Conservation (phyloP, 2,329 filamentous ascomycete species). For the Penicillium sp. region DNA sequence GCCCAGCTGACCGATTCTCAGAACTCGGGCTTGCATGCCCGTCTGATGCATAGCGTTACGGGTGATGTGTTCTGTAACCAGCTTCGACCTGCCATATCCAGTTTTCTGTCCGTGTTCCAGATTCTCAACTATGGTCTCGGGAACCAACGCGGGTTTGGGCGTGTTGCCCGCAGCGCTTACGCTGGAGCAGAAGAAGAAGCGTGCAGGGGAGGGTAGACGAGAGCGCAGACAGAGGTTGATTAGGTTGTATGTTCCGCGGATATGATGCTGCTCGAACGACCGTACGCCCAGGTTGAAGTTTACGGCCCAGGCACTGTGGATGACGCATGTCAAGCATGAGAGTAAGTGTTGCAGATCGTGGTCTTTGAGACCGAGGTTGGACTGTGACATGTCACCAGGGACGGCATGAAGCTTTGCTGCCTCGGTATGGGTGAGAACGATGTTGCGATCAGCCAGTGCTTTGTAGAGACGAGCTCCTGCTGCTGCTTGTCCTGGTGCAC, state of each 20-base stretch:
- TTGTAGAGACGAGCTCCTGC: slow-evolving; percentile 46
- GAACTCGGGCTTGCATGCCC: slow-evolving; percentile 28
- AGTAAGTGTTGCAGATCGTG: slow-evolving; percentile 43
- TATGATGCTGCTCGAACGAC: slow-evolving; percentile 56
- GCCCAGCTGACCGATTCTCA: slow-evolving; percentile 38
- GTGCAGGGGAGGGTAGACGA: slow-evolving; percentile 29
- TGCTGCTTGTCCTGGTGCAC: slow-evolving; percentile 41
- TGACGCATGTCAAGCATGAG: slow-evolving; percentile 49
- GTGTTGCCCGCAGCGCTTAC: slow-evolving; percentile 45
- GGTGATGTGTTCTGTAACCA: slow-evolving; percentile 39
- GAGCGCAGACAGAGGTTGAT: slow-evolving; percentile 42
- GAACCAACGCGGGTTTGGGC: slow-evolving; percentile 28
- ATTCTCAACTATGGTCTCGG: slow-evolving; percentile 36
- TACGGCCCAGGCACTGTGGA: slow-evolving; percentile 65
- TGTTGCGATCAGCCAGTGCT: slow-evolving; percentile 41
- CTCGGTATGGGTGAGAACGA: slow-evolving; percentile 19
- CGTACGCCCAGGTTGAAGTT: slow-evolving; percentile 60
- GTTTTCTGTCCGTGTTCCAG: slow-evolving; percentile 42
- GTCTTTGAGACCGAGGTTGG: slow-evolving; percentile 49
- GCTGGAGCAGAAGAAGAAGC: slow-evolving; percentile 53
- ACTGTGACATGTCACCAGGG: slow-evolving; percentile 47
- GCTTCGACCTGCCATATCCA: slow-evolving; percentile 45
- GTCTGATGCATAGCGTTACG: slow-evolving; percentile 27
- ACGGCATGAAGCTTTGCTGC: slow-evolving; percentile 47
- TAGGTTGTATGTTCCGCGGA: slow-evolving; percentile 49